Evolutionary conservation across 768 basidiomycete species (phyloP), one percentile per base, ranked within the genome.

Genomic region (Tulasnella sp.): DNA sequence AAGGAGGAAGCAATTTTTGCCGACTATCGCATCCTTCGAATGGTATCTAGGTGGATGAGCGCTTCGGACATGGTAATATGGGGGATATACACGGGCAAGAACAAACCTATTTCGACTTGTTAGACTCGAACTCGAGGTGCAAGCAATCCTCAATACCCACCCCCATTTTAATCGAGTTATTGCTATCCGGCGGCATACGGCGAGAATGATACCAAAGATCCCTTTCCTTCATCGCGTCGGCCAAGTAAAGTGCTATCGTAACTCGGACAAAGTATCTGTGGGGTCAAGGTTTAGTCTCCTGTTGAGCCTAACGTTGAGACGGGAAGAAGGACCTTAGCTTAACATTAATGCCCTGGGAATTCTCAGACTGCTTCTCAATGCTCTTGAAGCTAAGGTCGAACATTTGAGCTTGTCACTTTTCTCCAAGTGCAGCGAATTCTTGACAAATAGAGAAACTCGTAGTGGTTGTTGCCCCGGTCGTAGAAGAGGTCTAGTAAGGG

Each of bases 21-120:
- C 98, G 41, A 99, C 97, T 72, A 99, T 99, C 77, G 99, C 98
- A 85, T 99, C 97, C 87, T 98, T 99, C 81, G 98, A 87, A 85
- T 99, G 98, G 86, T 99, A 99, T 87, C 97, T 99, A 81, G 5
- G 78, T 77, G 7, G n/a, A 42, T 11, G 50, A 54, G 6, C 50
- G 50, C 9, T 20, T 46, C 3, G 46, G 41, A 72, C 12, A 34
- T 34, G 2, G 34, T 28, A 5, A 5, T 9, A 2, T 16, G 8
- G 11, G 28, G 22, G 7, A 34, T n/a, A n/a, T n/a, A n/a, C n/a
- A n/a, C n/a, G n/a, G n/a, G n/a, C n/a, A n/a, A n/a, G n/a, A n/a
- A n/a, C n/a, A n/a, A n/a, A n/a, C n/a, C n/a, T n/a, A 95, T 97
- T 99, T 99, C 80, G 97, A 97, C 86, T 99, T 98, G 89, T 99